Evolutionary conservation across 495 filamentous ascomycete species (phyloP).

Genomic region (Lasiosphaeria hispida): DNA sequence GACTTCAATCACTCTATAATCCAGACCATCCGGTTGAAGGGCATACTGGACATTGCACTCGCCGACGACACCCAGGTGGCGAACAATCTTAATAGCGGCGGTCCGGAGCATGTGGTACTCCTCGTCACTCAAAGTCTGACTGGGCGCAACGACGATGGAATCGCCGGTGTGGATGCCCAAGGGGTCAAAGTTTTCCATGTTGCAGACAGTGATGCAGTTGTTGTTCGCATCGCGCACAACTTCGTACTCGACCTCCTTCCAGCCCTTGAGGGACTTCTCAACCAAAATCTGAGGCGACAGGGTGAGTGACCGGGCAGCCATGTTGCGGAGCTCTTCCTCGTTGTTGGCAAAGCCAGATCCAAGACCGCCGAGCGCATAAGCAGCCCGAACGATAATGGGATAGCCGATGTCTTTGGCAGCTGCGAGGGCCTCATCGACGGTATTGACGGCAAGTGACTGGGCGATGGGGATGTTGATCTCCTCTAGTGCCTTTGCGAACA

Average conservation of each 20-base stretch:
- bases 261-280: conserved; percentile 98
- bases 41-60: conserved; percentile 99
- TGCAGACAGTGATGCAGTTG: conserved; percentile 99
- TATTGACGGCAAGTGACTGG: conserved; percentile 86
- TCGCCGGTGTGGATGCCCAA: conserved; percentile 96
- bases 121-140: conserved; percentile 92
- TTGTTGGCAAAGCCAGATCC: conserved; percentile 97
- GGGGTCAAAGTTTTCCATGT: conserved; percentile 99
- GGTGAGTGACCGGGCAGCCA: conserved; percentile 88
- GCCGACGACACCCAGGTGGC: conserved; percentile 91
- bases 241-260: conserved; percentile 99
- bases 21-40: conserved; percentile 87
- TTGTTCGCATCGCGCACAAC: conserved; percentile 90
- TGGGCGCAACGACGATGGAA: conserved; percentile 94
- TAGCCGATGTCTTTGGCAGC: conserved; percentile 87
- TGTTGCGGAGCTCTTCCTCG: conserved; percentile 84
- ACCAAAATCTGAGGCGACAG: conserved; percentile 96
- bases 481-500: conserved; percentile 81
- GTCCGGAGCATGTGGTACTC: conserved; percentile 99
- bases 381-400: conserved; percentile 94
- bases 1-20: conserved; percentile 98
- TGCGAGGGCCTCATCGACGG: conserved; percentile 84
- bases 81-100: conserved; percentile 92
- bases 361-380: conserved; percentile 91
- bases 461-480: conserved; percentile 98